These are phyloP conservation scores for Botryotinia calthae DNA, from an alignment of 2,329 filamentous ascomycete species.

Conservation along the genomic window DNA sequence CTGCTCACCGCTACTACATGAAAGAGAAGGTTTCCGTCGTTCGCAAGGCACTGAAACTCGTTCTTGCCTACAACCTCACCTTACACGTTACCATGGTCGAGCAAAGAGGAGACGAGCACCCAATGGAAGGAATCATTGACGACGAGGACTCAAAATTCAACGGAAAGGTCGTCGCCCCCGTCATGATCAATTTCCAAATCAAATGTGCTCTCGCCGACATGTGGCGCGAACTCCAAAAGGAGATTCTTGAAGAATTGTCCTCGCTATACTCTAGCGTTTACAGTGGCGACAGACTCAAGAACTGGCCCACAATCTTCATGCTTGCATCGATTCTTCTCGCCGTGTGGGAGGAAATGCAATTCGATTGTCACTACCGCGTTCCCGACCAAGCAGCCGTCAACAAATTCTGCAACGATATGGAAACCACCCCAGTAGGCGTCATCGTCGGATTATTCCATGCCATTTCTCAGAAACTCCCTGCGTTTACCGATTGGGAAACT, in stretches of 20 bases:
- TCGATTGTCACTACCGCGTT: slow-evolving; percentile 94
- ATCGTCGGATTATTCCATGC: slow-evolving; percentile 96
- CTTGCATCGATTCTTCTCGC: slow-evolving; percentile 87
- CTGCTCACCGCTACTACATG: slow-evolving; percentile 86
- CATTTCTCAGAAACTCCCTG: slow-evolving; percentile 93
- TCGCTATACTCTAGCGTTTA: slow-evolving; percentile 95
- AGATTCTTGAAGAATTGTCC: slow-evolving; percentile 91
- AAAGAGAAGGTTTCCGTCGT: slow-evolving; percentile 87
- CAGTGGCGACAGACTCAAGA: slow-evolving; percentile 94
- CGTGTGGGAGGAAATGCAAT: slow-evolving; percentile 99
- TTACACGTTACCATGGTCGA: slow-evolving; percentile 93
- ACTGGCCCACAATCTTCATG: slow-evolving; percentile 99
- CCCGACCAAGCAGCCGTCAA: slow-evolving; percentile 80
- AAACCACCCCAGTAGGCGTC: slow-evolving; percentile 90
- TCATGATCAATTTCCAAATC: slow-evolving; percentile 99
- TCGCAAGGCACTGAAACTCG: slow-evolving; percentile 91
- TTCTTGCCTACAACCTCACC: slow-evolving; percentile 93
- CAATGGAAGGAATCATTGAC: slow-evolving; percentile 77
- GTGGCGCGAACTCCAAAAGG: slow-evolving; percentile 97
- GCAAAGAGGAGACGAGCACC: slow-evolving; percentile 77
- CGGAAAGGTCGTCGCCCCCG: slow-evolving; percentile 87
- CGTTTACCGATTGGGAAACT: slow-evolving; percentile 93
- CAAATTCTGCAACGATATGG: slow-evolving; percentile 97
- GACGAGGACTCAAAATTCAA: slow-evolving; percentile 83
- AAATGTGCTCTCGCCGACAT: slow-evolving; percentile 96